Evolutionary conservation across 176 grass and related monocot species (phyloP).

Genomic region (Ensete glaucum): DNA sequence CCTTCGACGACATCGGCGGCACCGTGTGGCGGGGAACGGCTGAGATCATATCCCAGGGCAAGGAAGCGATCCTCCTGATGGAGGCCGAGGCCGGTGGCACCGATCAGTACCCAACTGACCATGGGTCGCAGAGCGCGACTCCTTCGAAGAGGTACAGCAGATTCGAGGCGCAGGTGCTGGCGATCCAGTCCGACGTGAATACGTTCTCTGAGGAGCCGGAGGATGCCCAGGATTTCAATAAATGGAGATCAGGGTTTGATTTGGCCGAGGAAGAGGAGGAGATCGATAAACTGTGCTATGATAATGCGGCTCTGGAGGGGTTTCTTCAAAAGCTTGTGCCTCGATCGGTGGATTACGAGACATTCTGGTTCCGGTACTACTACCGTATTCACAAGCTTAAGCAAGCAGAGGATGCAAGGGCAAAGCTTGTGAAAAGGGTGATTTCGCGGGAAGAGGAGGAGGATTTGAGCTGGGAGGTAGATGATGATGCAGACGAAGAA

Average conservation of each 20-base stretch:
- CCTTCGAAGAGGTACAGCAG: conserved; percentile 36
- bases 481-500: conserved; percentile 29
- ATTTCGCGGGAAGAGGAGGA: conserved; percentile 65
- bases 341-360: conserved; percentile 36
- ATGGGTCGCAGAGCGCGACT: neutral
- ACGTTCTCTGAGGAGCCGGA: conserved; percentile 66
- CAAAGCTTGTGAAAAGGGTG: conserved; percentile 67
- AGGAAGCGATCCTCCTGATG: conserved; percentile 45
- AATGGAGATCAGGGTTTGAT: conserved; percentile 53
- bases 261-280: conserved; percentile 51
- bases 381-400: conserved; percentile 63
- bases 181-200: conserved; percentile 66
- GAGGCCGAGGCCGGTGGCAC: conserved; percentile 24
- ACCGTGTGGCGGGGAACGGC: conserved; percentile 27
- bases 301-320: conserved; percentile 40
- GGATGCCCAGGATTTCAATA: conserved; percentile 52
- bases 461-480: conserved; percentile 69
- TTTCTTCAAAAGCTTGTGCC: conserved; percentile 62
- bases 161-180: conserved; percentile 66
- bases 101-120: neutral
- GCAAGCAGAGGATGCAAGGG: conserved; percentile 67
- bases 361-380: conserved; percentile 74
- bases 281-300: conserved; percentile 64
- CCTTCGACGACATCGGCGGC: conserved; percentile 54
- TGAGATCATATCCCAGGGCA: conserved; percentile 53